Base-by-base conservation (phyloP, 345 rosid species). In the Syzygium aromaticum region DNA sequence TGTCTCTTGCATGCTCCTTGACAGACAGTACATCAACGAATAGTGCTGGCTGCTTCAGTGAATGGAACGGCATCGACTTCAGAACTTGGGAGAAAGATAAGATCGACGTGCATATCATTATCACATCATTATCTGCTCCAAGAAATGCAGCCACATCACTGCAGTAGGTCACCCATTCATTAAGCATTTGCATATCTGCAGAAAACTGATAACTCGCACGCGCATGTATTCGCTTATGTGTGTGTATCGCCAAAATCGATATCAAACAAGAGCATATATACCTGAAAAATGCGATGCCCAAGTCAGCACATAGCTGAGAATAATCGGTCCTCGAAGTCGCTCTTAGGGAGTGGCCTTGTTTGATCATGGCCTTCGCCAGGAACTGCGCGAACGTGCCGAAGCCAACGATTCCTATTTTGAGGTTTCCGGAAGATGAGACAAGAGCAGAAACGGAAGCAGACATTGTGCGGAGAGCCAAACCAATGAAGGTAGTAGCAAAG, bases 11-110 rank as follows among this genome's bases (percentile, higher is more conserved):
- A 67, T 90, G 84, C 89, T 92, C 94, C 85, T 94, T 94, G 30
- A 94, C 96, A 1, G 96, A 94, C 49, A 94, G 92, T 3, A 94
- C 96, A 59, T 94, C 96, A 13, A 90, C 96, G 38, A 94, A 90
- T 7, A 94, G 93, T 7, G 93, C 93, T 8, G 86, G 87, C 51
- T 91, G 89, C 53, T 85, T 89, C 27, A 94, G 87, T 46, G 88
- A 85, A 28, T 78, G 91, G 56, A 92, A 52, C 40, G 96, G 95
- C 87, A 94, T 51, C 43, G 91, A 89, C 46, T 86, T 49, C 56
- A 93, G 85, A 52, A 94, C 92, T 28, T 89, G 84, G 54, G 92
- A 87, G 16, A 92, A 86, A 7, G 96, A 94, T 2, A 91, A 59
- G 57, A 93, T 92, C 0, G 96, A 93, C 4, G 94, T 93, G 88